These are phyloP conservation scores for Rhodotorula sp. DNA, from an alignment of 1,284 basidiomycete genomes.

Conservation along the genomic window DNA sequence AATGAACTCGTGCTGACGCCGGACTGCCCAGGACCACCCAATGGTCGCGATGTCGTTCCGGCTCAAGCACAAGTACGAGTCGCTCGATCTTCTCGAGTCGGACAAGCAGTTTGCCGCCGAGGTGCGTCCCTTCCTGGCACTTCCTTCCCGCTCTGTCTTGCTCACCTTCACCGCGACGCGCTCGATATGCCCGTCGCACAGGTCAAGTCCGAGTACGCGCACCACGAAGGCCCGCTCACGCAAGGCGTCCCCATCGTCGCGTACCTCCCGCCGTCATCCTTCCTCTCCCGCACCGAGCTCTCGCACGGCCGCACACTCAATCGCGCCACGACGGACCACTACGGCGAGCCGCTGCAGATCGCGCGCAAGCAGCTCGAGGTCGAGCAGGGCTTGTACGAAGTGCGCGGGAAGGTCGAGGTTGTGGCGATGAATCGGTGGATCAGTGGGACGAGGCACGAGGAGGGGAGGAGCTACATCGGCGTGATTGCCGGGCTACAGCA, in stretches of 20 bases:
- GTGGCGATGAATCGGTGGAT: constrained; percentile 14
- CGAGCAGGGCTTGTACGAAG: not conserved
- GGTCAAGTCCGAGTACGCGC: constrained; percentile 1
- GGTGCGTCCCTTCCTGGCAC: not conserved
- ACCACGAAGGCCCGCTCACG: constrained; percentile 11
- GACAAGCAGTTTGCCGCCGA: not conserved
- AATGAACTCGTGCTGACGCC: not conserved
- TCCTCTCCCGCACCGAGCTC: constrained; percentile 1
- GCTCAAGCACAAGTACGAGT: constrained; percentile 5
- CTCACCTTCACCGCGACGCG: not conserved
- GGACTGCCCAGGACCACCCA: constrained; percentile 15
- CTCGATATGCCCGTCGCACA: not conserved
- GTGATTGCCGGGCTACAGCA: constrained; percentile 69
- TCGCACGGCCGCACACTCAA: not conserved
- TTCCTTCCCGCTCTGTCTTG: not conserved
- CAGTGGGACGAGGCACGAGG: not conserved
- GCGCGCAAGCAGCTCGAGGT: not conserved
- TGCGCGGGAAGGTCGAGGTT: constrained; percentile 6
- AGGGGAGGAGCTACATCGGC: constrained; percentile 51
- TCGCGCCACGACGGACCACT: not conserved
- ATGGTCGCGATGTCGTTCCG: constrained; percentile 3
- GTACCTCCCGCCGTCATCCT: constrained; percentile 1
- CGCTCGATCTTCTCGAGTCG: constrained; percentile 12
- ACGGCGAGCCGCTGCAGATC: not conserved
- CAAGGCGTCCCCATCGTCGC: constrained; percentile 13